Conservation (phyloP, 1,284 basidiomycete species). For the Ustilago nuda region DNA sequence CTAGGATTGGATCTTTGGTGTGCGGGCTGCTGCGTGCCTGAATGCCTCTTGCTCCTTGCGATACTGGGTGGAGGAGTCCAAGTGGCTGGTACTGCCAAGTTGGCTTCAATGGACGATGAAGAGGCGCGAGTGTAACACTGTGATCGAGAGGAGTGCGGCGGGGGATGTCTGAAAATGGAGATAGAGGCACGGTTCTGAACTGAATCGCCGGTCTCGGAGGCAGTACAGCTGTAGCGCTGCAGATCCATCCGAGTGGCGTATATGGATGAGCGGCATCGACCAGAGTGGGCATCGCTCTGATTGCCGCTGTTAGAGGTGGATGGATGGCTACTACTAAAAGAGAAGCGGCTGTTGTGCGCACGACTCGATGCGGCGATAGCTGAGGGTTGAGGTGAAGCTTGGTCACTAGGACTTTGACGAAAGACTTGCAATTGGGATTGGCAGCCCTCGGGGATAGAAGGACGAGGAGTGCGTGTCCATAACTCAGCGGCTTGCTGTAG, state of each 20-base stretch:
- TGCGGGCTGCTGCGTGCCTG: neutral
- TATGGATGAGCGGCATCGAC: constrained; percentile 1
- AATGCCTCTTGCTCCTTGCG: neutral
- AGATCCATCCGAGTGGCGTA: constrained; percentile 8
- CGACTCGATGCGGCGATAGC: neutral
- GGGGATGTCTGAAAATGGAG: constrained; percentile 1
- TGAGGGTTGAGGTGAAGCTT: neutral
- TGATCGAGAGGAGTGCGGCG: neutral
- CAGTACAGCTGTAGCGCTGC: constrained; percentile 8
- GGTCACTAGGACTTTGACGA: constrained; percentile 10
- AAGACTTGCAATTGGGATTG: constrained; percentile 24
- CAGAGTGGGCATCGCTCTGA: constrained; percentile 6
- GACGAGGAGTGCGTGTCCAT: constrained; percentile 1
- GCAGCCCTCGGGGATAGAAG: constrained; percentile 10
- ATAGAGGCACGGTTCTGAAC: neutral
- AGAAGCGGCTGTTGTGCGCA: constrained; percentile 15
- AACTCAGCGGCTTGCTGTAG: neutral
- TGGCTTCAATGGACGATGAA: neutral
- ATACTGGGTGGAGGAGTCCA: neutral
- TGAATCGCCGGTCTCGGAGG: constrained; percentile 10
- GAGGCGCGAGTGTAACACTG: neutral
- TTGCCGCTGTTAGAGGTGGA: constrained; percentile 11
- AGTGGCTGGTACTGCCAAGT: neutral
- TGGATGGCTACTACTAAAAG: constrained; percentile 17
- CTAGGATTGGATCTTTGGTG: constrained; percentile 6